Conservation (phyloP, 192 early-diverging fungal species). For the Backusella circina region DNA sequence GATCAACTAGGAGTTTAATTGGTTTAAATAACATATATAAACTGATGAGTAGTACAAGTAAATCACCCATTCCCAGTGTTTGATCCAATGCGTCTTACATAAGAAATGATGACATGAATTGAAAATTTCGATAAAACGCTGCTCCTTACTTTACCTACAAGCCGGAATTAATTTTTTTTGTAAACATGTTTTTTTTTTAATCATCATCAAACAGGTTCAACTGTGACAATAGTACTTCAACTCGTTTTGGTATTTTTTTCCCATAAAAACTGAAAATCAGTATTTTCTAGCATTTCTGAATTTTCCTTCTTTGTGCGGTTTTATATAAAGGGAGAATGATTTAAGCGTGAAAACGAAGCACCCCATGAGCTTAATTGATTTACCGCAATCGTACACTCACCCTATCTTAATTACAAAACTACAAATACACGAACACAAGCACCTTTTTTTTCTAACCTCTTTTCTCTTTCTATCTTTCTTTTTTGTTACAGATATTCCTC, state of each 20-base stretch:
- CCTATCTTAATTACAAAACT: neutral
- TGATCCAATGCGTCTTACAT: no score
- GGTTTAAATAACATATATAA: no score
- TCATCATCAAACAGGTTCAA: no score
- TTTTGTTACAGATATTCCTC: neutral
- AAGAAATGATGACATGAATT: no score
- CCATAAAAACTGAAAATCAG: neutral
- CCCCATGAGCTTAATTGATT: conserved; percentile 6
- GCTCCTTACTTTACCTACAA: no score
- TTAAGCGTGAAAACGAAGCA: neutral
- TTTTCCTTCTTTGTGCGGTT: neutral
- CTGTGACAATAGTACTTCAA: neutral
- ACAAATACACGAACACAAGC: neutral
- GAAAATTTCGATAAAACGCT: no score
- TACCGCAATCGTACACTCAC: neutral
- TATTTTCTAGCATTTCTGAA: neutral
- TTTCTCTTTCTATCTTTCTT: neutral
- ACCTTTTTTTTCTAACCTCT: neutral
- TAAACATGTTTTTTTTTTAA: no score
- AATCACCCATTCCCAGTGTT: no score
- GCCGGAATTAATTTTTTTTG: no score
- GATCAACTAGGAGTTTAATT: no score
- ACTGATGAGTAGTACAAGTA: no score
- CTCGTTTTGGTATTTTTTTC: neutral
- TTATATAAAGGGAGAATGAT: neutral